Percentiles rank a stretch among this genome's conserved stretches.
Conservation (phyloP, 2,329 filamentous ascomycete genomes). For the Apiospora malaysiana region DNA sequence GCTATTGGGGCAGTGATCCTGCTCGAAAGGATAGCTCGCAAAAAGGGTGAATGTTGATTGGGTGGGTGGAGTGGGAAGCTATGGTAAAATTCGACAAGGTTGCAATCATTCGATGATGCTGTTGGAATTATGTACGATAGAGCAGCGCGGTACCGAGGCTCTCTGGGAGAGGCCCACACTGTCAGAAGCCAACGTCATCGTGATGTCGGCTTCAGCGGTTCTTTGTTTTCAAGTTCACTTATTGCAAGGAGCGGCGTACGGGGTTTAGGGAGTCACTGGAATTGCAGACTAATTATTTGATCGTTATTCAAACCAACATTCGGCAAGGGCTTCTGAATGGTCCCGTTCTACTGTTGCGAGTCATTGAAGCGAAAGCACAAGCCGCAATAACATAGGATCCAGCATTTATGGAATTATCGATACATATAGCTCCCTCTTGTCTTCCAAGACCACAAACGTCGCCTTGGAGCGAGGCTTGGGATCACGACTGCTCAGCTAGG, state of each 20-base stretch:
- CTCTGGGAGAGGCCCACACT: neutral
- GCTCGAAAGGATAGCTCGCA: constrained; percentile 17
- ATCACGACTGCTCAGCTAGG: neutral
- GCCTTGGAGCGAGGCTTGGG: too few species aligned
- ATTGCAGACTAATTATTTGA: neutral
- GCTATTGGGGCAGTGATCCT: constrained; percentile 30
- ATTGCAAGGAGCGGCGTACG: neutral
- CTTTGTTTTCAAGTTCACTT: neutral
- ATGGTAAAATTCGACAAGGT: neutral
- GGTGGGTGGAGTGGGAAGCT: constrained; percentile 12
- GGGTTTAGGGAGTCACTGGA: neutral
- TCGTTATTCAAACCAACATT: neutral
- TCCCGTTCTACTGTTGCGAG: too few species aligned
- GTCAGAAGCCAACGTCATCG: neutral
- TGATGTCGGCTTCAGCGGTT: neutral
- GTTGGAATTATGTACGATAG: neutral
- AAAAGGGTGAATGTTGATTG: constrained; percentile 27
- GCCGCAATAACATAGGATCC: too few species aligned
- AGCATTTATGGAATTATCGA: too few species aligned
- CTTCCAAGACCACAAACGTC: too few species aligned
- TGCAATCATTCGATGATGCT: neutral
- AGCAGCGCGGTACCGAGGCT: neutral
- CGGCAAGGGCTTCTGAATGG: neutral
- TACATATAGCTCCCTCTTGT: too few species aligned
- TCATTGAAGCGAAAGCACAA: too few species aligned